Evolutionary conservation across 129 eudicot genomes (phyloP).

Genomic region (Escallonia herrerae): DNA sequence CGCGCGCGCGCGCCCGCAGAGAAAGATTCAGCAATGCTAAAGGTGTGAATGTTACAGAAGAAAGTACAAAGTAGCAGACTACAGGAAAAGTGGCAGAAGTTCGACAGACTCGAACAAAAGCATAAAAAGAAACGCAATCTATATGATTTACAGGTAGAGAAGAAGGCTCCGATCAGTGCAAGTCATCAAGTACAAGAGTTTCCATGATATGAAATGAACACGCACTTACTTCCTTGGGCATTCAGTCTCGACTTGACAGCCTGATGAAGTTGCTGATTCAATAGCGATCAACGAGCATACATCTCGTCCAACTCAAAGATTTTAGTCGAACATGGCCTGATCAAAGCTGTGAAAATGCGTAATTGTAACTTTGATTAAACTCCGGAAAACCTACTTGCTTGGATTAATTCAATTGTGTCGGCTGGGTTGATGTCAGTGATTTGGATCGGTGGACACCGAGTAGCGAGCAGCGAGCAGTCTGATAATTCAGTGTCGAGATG

Average conservation of each 20-base stretch:
- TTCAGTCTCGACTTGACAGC: constrained; percentile 27
- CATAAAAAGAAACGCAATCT: not conserved
- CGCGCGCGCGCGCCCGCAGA: too few species aligned
- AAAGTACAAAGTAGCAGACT: too few species aligned
- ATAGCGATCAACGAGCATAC: constrained; percentile 1
- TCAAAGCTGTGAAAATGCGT: constrained; percentile 3
- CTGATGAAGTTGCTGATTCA: constrained; percentile 42
- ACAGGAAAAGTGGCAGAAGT: too few species aligned
- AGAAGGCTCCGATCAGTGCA: constrained; percentile 1
- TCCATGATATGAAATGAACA: constrained; percentile 6
- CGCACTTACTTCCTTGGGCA: constrained; percentile 43
- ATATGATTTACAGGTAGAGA: constrained; percentile 1
- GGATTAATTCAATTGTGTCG: constrained; percentile 27
- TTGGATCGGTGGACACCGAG: constrained; percentile 23
- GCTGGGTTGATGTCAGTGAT: constrained; percentile 25
- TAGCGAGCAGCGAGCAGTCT: too few species aligned
- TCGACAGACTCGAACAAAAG: too few species aligned
- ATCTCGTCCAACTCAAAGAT: constrained; percentile 18
- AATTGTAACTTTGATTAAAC: constrained; percentile 11
- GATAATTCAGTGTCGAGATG: constrained; percentile 23
- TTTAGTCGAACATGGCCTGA: constrained; percentile 6
- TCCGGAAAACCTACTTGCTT: constrained; percentile 43
- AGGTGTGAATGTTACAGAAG: too few species aligned
- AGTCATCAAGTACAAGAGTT: constrained; percentile 1
- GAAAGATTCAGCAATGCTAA: too few species aligned